A percentile compares a stretch with the other conserved stretches of the same genome.
Evolutionary conservation across 108 stramenopile species (phyloP).

Genomic region (Nannochloropsis gaditana): DNA sequence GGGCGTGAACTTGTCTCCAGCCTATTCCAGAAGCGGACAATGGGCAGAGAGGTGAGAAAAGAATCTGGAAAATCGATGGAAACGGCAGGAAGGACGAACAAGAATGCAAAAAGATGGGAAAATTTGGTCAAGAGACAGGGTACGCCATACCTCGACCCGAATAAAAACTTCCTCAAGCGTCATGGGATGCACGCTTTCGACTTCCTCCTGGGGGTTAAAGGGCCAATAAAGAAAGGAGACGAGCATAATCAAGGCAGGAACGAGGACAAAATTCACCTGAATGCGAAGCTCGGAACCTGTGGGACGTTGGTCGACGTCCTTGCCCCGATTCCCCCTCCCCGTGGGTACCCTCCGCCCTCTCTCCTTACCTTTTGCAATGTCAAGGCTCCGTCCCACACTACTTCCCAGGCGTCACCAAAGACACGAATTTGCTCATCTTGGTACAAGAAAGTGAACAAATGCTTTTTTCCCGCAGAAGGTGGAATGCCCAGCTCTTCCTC

Average conservation of each 20-base stretch:
- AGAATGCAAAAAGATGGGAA: too few species aligned
- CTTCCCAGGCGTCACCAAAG: conserved; percentile 40
- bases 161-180: conserved; percentile 27
- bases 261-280: neutral
- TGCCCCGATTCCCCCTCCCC: neutral
- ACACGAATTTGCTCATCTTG: conserved; percentile 32
- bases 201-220: conserved; percentile 32
- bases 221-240: neutral
- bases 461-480: neutral
- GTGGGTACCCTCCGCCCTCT: neutral
- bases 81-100: neutral
- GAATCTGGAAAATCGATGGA: neutral
- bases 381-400: conserved; percentile 30
- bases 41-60: neutral
- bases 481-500: conserved; percentile 45
- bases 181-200: conserved; percentile 28
- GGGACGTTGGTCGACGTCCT: neutral
- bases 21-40: neutral
- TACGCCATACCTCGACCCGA: conserved; percentile 13
- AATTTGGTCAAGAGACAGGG: too few species aligned
- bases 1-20: conserved; percentile 37
- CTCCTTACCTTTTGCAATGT: conserved; percentile 14
- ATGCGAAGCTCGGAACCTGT: too few species aligned
- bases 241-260: neutral
- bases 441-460: conserved; percentile 40